Conservation (phyloP, 2,329 filamentous ascomycete species). For the Dryadomyces quercivorus region DNA sequence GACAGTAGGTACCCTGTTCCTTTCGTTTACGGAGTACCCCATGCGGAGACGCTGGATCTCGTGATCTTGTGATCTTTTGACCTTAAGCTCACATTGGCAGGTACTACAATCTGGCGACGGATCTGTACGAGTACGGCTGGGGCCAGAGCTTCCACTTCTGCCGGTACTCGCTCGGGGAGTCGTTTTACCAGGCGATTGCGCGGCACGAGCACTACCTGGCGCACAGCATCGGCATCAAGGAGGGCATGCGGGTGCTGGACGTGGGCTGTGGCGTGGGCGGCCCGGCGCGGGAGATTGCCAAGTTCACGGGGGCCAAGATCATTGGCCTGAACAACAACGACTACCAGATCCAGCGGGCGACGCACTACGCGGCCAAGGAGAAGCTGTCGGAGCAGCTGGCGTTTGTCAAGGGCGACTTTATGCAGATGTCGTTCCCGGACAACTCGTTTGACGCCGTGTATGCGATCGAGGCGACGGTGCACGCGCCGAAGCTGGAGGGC, state of each 20-base stretch:
- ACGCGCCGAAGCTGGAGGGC: slow-evolving; percentile 79
- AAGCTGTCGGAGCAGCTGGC: slow-evolving; percentile 65
- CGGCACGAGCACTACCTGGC: slow-evolving; percentile 98
- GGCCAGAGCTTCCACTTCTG: slow-evolving; percentile 96
- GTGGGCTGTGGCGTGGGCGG: slow-evolving; percentile 96
- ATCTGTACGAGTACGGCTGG: slow-evolving; percentile 96
- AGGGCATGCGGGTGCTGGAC: slow-evolving; percentile 82
- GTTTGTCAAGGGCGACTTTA: slow-evolving; percentile 95
- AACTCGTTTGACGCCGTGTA: slow-evolving; percentile 92
- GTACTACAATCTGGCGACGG: slow-evolving; percentile 96
- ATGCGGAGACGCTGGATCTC: too few species aligned
- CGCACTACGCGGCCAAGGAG: slow-evolving; percentile 70
- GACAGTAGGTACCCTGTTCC: slow-evolving; percentile 45
- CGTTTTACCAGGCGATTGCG: slow-evolving; percentile 82
- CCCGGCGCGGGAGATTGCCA: slow-evolving; percentile 88
- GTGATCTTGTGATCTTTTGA: not conserved
- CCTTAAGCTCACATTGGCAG: slow-evolving; percentile 26
- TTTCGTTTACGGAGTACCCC: too few species aligned
- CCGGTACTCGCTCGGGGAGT: slow-evolving; percentile 76
- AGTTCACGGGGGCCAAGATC: slow-evolving; percentile 83
- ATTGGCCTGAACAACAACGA: slow-evolving; percentile 97
- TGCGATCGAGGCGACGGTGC: slow-evolving; percentile 92
- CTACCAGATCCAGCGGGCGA: slow-evolving; percentile 96
- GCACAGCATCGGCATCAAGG: slow-evolving; percentile 72
- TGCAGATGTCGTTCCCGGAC: slow-evolving; percentile 95